Evolutionary conservation across 805 yeast genomes (phyloP).

Genomic region (Candida tallmaniae): DNA sequence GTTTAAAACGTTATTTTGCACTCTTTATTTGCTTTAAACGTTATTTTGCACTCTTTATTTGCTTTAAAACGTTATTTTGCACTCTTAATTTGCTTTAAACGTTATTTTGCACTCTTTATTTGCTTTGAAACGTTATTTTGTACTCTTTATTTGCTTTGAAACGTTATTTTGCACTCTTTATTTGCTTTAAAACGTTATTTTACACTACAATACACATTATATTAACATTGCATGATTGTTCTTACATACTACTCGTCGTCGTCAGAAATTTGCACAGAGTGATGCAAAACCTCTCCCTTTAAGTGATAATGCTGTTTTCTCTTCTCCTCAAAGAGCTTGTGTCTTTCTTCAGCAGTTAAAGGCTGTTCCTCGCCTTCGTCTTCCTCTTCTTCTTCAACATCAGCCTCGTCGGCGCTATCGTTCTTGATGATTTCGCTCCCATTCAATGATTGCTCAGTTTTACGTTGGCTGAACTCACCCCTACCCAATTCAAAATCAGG

Average conservation of each 20-base stretch:
- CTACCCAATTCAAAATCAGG: conserved; percentile 56
- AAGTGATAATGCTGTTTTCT: conserved; percentile 75
- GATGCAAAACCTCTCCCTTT: conserved; percentile 45
- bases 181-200: too few relatives aligned
- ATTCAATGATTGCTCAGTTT: conserved; percentile 25
- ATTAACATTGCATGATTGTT: too few relatives aligned
- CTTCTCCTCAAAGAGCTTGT: conserved; percentile 66
- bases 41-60: too few relatives aligned
- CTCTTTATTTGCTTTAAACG: too few relatives aligned
- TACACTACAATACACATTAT: too few relatives aligned
- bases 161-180: too few relatives aligned
- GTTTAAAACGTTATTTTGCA: too few relatives aligned
- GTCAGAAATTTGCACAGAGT: conserved; percentile 22
- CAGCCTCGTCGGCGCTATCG: conserved; percentile 21
- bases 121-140: too few relatives aligned
- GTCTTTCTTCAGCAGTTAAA: conserved; percentile 55
- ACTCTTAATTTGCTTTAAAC: too few relatives aligned
- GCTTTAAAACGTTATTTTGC: too few relatives aligned
- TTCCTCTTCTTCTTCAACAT: conserved; percentile 30
- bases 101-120: too few relatives aligned
- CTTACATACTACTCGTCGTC: conserved; percentile 9
- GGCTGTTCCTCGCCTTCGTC: conserved; percentile 35
- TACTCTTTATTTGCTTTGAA: too few relatives aligned
- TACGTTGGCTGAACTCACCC: conserved; percentile 37
- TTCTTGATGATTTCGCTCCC: conserved; percentile 38